These are phyloP conservation scores for Bipolaris gigantea DNA, from an alignment of 2,329 filamentous ascomycete species.

Conservation along the genomic window DNA sequence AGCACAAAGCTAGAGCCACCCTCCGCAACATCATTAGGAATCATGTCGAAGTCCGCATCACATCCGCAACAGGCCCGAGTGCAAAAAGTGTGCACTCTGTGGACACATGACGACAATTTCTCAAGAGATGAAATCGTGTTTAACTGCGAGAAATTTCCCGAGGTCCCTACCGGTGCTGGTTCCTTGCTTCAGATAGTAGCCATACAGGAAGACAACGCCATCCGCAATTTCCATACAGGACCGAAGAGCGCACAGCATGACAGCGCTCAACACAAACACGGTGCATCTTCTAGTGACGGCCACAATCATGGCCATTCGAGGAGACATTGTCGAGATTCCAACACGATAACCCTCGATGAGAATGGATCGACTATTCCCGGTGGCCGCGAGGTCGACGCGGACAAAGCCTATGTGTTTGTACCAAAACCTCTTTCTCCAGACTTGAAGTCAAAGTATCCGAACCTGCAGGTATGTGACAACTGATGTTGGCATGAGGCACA, in stretches of 20 bases:
- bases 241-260: conserved; percentile 31
- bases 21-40: conserved; percentile 1
- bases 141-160: conserved; percentile 71
- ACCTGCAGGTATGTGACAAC: conserved; percentile 49
- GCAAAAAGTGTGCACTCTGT: conserved; percentile 53
- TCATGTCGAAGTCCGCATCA: conserved; percentile 38
- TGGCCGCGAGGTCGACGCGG: conserved; percentile 38
- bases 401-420: conserved; percentile 46
- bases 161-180: conserved; percentile 64
- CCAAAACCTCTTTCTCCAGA: conserved; percentile 42
- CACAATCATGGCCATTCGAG: conserved; percentile 19
- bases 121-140: conserved; percentile 78
- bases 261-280: conserved; percentile 34
- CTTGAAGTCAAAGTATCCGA: conserved; percentile 44
- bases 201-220: conserved; percentile 55
- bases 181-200: conserved; percentile 73
- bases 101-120: conserved; percentile 72
- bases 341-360: conserved; percentile 43
- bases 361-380: conserved; percentile 39
- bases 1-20: conserved; percentile 3
- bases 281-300: conserved; percentile 16
- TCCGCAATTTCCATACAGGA: conserved; percentile 50
- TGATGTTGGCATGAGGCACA: not conserved
- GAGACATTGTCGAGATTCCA: conserved; percentile 34
- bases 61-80: conserved; percentile 32